A percentile compares a stretch with the other conserved stretches of the same genome.
Evolutionary conservation across 345 rosid genomes (phyloP).

Genomic region (Euphorbia tirucalli): DNA sequence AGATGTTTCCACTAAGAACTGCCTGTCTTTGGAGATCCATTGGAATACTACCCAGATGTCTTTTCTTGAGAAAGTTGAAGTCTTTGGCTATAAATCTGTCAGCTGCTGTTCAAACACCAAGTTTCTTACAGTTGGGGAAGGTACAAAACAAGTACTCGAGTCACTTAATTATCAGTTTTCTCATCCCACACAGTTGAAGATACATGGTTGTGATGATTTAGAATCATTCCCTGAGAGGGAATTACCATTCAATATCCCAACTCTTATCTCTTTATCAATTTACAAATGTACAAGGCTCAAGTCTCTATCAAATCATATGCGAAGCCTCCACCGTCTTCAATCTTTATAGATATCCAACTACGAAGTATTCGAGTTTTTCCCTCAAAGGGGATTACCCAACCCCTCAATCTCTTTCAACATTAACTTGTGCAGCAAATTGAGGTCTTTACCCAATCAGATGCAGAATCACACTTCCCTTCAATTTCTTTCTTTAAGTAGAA

Average conservation of each 20-base stretch:
- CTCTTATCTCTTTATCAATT: neutral
- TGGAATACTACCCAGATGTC: neutral
- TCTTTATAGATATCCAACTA: neutral
- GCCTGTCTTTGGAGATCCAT: neutral
- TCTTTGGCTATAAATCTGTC: neutral
- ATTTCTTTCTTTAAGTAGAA: neutral
- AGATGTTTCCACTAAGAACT: constrained; percentile 14
- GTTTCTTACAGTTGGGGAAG: neutral
- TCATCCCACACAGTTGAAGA: neutral
- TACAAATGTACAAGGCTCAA: constrained; percentile 5
- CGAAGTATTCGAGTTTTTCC: constrained; percentile 13
- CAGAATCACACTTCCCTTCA: constrained; percentile 11
- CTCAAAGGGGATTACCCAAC: constrained; percentile 13
- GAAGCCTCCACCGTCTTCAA: neutral
- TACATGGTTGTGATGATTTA: neutral
- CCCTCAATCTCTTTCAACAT: neutral
- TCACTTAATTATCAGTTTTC: neutral
- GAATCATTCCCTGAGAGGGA: constrained; percentile 19
- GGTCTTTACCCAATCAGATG: constrained; percentile 20
- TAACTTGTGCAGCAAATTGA: constrained; percentile 13
- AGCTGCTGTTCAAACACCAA: neutral
- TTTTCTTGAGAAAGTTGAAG: neutral
- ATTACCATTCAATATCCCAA: constrained; percentile 5
- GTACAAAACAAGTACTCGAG: neutral
- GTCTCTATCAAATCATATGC: neutral